phyloP scores from a whole-genome alignment of 805 yeast genomes.

The Ogataea zsoltii region DNA sequence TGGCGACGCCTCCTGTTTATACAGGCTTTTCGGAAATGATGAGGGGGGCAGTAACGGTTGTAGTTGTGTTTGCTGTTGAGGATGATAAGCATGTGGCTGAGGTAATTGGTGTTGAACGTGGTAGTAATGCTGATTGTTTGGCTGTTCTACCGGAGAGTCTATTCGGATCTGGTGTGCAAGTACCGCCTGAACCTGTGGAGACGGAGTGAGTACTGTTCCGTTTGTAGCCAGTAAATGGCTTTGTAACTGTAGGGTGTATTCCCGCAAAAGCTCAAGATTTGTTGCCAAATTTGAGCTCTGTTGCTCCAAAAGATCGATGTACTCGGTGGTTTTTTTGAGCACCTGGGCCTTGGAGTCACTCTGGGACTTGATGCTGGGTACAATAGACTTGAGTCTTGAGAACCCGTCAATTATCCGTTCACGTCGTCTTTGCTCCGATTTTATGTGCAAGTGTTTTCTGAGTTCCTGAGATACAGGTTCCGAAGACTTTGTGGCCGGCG shows the following conservation, averaged over 20 bases:
- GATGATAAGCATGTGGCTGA: not conserved
- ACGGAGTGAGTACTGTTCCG: constrained; percentile 14
- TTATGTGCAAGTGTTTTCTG: constrained; percentile 41
- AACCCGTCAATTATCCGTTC: constrained; percentile 49
- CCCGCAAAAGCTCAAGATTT: constrained; percentile 23
- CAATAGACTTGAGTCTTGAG: constrained; percentile 37
- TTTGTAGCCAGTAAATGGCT: constrained; percentile 17
- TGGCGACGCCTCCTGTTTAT: not conserved
- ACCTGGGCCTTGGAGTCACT: constrained; percentile 48
- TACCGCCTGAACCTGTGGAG: constrained; percentile 12
- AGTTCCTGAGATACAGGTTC: constrained; percentile 22
- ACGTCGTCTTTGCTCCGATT: constrained; percentile 47
- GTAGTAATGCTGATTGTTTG: constrained; percentile 1
- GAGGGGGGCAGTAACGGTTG: not conserved
- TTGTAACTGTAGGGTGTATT: constrained; percentile 22
- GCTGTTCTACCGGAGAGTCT: not conserved
- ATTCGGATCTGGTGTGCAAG: constrained; percentile 1
- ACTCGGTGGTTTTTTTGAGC: constrained; percentile 42
- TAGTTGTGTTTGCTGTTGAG: not conserved
- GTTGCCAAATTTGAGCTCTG: constrained; percentile 26
- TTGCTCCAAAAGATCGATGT: constrained; percentile 40
- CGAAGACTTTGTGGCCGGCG: not conserved
- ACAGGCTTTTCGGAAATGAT: too few relatives aligned
- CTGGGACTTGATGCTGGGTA: constrained; percentile 42
- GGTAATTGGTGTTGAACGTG: not conserved